Conservation (phyloP, 2,329 filamentous ascomycete genomes). For the Dothideomycetes sp. region DNA sequence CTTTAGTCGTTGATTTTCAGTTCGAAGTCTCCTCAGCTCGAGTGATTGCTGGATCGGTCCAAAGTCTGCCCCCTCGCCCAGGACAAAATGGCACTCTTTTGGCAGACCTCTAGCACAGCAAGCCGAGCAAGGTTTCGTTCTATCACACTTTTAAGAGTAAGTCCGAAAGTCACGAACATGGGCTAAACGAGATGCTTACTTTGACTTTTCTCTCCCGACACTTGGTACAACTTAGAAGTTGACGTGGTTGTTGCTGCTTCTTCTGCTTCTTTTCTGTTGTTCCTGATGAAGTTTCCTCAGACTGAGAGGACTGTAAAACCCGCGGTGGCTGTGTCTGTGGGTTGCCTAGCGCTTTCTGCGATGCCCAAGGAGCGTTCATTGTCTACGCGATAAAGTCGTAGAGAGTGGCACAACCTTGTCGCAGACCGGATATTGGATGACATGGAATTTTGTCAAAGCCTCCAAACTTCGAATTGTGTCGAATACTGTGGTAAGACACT, state of each 20-base stretch:
- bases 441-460: too few relatives aligned
- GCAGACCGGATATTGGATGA: too few relatives aligned
- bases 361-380: not conserved
- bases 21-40: slow-evolving; percentile 38
- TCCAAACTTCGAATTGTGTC: too few relatives aligned
- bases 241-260: slow-evolving; percentile 33
- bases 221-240: slow-evolving; percentile 40
- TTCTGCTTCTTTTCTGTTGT: slow-evolving; percentile 25
- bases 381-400: not conserved
- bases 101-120: slow-evolving; percentile 40
- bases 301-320: slow-evolving; percentile 17
- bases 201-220: slow-evolving; percentile 42
- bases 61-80: slow-evolving; percentile 38
- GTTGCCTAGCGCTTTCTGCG: not conserved
- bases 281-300: slow-evolving; percentile 4
- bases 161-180: slow-evolving; percentile 11
- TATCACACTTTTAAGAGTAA: slow-evolving; percentile 33
- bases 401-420: too few relatives aligned
- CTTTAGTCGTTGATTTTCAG: slow-evolving; percentile 37
- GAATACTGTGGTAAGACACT: too few relatives aligned
- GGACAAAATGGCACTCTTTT: slow-evolving; percentile 38
- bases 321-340: not conserved
- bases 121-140: slow-evolving; percentile 41
- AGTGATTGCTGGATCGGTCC: slow-evolving; percentile 39
- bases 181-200: slow-evolving; percentile 21